Percentiles rank a stretch among this genome's conserved stretches.
Conservation (phyloP, 768 basidiomycete genomes). For the button mushroom (Agaricus bisporus) region DNA sequence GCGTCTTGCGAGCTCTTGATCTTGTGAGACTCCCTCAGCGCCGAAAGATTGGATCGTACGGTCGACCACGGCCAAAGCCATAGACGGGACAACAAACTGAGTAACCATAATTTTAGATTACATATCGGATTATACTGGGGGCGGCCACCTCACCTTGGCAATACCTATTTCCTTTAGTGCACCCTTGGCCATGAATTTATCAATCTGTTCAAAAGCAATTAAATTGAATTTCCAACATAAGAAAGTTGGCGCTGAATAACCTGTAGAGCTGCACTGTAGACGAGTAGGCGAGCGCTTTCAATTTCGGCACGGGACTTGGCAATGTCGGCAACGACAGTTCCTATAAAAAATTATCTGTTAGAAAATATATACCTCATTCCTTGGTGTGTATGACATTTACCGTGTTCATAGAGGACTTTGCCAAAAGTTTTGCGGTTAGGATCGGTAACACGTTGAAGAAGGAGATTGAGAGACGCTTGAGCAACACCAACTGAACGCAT, state of each 20-base stretch:
- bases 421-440: slow-evolving; percentile 90
- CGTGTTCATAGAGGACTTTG: slow-evolving; percentile 87
- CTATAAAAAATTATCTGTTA: slow-evolving; percentile 27
- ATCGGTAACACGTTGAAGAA: slow-evolving; percentile 92
- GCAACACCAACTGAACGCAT: slow-evolving; percentile 96
- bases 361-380: not conserved
- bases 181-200: slow-evolving; percentile 86
- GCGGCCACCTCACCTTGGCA: slow-evolving; percentile 63
- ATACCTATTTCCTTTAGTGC: slow-evolving; percentile 97
- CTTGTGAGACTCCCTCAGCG: slow-evolving; percentile 93
- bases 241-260: slow-evolving; percentile 24
- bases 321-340: slow-evolving; percentile 85
- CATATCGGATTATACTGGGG: not conserved
- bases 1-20: slow-evolving; percentile 70
- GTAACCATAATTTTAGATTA: not conserved
- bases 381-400: slow-evolving; percentile 29
- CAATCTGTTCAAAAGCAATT: slow-evolving; percentile 50
- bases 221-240: not conserved
- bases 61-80: slow-evolving; percentile 87
- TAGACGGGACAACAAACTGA: slow-evolving; percentile 89
- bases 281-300: slow-evolving; percentile 80
- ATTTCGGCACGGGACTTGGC: slow-evolving; percentile 92
- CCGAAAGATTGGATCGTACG: slow-evolving; percentile 95
- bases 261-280: slow-evolving; percentile 87
- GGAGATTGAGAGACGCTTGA: slow-evolving; percentile 74